phyloP scores from a whole-genome alignment of 2,329 filamentous ascomycete genomes.

The Hypoxylon sp. region DNA sequence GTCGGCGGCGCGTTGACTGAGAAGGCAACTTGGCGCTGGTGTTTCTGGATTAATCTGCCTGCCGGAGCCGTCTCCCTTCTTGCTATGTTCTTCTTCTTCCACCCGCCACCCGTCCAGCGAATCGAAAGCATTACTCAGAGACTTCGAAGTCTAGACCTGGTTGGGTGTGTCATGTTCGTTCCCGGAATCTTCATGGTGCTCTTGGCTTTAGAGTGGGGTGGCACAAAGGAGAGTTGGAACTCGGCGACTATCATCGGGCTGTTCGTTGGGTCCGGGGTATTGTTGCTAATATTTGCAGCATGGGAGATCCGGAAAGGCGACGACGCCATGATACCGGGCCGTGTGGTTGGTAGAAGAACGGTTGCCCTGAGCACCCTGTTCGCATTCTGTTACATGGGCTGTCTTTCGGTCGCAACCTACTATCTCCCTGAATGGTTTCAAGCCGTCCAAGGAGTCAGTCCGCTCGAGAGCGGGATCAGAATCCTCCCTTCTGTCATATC shows the following conservation, averaged over 20 bases:
- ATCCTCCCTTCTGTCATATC: slow-evolving; percentile 5
- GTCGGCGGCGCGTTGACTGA: neutral
- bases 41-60: slow-evolving; percentile 1
- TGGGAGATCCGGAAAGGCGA: slow-evolving; percentile 56
- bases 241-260: slow-evolving; percentile 56
- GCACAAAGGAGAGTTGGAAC: slow-evolving; percentile 49
- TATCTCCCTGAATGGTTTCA: slow-evolving; percentile 26
- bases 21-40: slow-evolving; percentile 1
- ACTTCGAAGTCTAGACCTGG: neutral
- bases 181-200: slow-evolving; percentile 12
- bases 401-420: slow-evolving; percentile 11
- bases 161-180: neutral
- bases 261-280: slow-evolving; percentile 56
- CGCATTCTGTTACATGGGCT: slow-evolving; percentile 20
- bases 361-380: slow-evolving; percentile 14
- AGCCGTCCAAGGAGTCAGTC: slow-evolving; percentile 16
- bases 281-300: slow-evolving; percentile 59
- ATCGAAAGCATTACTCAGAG: slow-evolving; percentile 1
- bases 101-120: slow-evolving; percentile 46
- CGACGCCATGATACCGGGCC: slow-evolving; percentile 54
- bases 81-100: slow-evolving; percentile 49
- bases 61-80: neutral
- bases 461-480: slow-evolving; percentile 17
- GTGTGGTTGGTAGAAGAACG: slow-evolving; percentile 10
- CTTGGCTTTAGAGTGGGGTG: slow-evolving; percentile 54